Evolutionary conservation across 108 stramenopile species (phyloP).

Genomic region (Phaeodactylum tricornutum): DNA sequence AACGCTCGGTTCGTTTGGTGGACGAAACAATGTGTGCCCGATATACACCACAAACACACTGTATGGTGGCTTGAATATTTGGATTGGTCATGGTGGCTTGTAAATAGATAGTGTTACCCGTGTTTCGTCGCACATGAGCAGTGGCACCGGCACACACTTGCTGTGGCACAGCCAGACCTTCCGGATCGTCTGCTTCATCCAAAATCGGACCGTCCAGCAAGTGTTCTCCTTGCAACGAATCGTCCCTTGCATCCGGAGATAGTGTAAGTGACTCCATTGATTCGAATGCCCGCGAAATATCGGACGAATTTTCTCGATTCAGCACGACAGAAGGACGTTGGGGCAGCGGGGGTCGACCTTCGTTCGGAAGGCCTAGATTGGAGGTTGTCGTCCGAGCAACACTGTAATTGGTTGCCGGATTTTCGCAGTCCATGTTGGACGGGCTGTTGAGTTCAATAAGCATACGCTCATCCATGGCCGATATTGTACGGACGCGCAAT

Average conservation of each 20-base stretch:
- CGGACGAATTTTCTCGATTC: background rate
- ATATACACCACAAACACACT: conserved; percentile 86
- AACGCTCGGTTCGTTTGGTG: background rate
- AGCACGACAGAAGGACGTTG: conserved; percentile 3
- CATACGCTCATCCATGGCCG: conserved; percentile 47
- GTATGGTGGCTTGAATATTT: conserved; percentile 89
- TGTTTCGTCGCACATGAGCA: conserved; percentile 59
- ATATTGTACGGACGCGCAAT: conserved; percentile 38
- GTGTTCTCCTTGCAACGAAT: conserved; percentile 4
- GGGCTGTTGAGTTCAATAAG: conserved; percentile 22
- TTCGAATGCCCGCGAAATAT: too few relatives aligned
- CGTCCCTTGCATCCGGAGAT: background rate
- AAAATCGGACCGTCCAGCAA: too few relatives aligned
- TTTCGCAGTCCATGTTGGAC: background rate
- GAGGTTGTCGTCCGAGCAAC: background rate
- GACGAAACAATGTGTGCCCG: conserved; percentile 79
- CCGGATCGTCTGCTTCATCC: too few relatives aligned
- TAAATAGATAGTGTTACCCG: conserved; percentile 88
- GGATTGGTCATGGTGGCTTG: conserved; percentile 80
- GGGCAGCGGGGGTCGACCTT: conserved; percentile 7
- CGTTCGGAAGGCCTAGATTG: background rate
- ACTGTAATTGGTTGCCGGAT: background rate
- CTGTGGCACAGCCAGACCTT: conserved; percentile 10
- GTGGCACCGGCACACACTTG: conserved; percentile 15
- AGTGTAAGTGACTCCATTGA: too few relatives aligned